Evolutionary conservation across 257 asterid genomes (phyloP), one percentile per base, ranked within the genome.

Genomic region (Fraxinus excelsior): DNA sequence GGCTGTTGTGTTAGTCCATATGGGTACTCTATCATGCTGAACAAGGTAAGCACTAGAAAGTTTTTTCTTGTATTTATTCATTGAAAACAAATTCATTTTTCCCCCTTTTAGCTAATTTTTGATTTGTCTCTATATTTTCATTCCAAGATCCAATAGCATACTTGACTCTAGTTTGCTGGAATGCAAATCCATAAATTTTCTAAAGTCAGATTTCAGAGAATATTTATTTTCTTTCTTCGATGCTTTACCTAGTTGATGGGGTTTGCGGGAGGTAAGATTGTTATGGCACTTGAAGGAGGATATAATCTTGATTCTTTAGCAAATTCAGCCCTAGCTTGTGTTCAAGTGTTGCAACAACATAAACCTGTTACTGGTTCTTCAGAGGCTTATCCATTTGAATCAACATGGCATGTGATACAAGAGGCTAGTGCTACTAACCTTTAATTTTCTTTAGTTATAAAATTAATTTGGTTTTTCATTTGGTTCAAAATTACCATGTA

Each of bases 211-310:
- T 53, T 49, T 58, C 35, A 34, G 62, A 81, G 75, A 44, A 56
- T 78, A 32, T 26, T 79, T 32, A 77, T 38, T 37, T 74, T 26
- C 62, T 65, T 71, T 64, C 67, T 69, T 19, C 49, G 32, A 75
- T 80, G 66, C 79, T 78, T 73, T 80, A 56, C 78, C 71, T 74
- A 93, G 98, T 87, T 96, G 90, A 80, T 86, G 91, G 89, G 89
- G 87, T 91, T 91, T 85, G 97, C 97, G 21, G 83, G 84, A 40
- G 98, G 99, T 67, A 96, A 90, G 87, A 89, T 96, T 82, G 94
- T 96, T 70, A 85, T 96, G 99, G 98, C 93, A 76, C 98, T 96
- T 58, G 98, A 96, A 89, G 99, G 99, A 71, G 97, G 99, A 78
- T 96, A 96, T 82, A 83, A 91, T 82, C 97, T 90, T 83, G 87